Base-by-base conservation (phyloP, 1,284 basidiomycete genomes). In the Paramarasmius palmivorus region DNA sequence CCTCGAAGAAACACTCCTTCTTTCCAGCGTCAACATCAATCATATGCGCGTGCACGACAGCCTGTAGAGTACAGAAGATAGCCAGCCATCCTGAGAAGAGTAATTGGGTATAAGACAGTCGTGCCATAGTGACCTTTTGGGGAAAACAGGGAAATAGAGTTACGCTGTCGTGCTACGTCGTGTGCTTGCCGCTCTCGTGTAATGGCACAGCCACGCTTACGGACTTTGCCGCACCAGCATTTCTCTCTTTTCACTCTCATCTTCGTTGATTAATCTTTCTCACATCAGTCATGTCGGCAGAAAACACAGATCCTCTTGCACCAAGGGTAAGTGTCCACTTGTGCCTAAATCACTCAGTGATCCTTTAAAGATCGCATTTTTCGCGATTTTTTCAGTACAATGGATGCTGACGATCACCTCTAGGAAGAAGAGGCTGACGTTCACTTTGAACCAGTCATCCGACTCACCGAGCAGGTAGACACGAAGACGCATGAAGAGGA, bases 1-100 rank as follows among this genome's bases (percentile, higher is more conserved):
- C 93, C 75, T 99, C 97, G 68, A 97, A 98, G 81, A 96, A 99
- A 74, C 96, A 99, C 65, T 98, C 94, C 69, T 93, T 95, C 65
- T 84, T 83, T 35, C 88, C 87, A 20, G 95, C 89, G 17, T 79
- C 71, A 14, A 92, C 75, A 63, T 86, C 83, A 61, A 91, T 84
- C 68, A 88, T 79, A 69, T 92, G 87, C 1, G 84, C 80, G 40
- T 72, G 76, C 14, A 75, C 73, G 29, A 84, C 59, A 38, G 68
- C 58, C 4, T 79, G 75, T 47, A 78, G 57, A 19, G 81, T 50
- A 42, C 72, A 59, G 45, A 84, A 62, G 8, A 83, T 52, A 14
- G 73, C 65, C 49, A 82, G 60, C 66, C 65, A 78, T 61, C 63
- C 70, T 41, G 63, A 58, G 49, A 64, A 59, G 49, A 68, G 55